Percentiles rank a stretch among this genome's conserved stretches.
These are phyloP conservation scores for Colletotrichum filicis DNA, from an alignment of 2,329 filamentous ascomycete genomes.

Conservation along the genomic window DNA sequence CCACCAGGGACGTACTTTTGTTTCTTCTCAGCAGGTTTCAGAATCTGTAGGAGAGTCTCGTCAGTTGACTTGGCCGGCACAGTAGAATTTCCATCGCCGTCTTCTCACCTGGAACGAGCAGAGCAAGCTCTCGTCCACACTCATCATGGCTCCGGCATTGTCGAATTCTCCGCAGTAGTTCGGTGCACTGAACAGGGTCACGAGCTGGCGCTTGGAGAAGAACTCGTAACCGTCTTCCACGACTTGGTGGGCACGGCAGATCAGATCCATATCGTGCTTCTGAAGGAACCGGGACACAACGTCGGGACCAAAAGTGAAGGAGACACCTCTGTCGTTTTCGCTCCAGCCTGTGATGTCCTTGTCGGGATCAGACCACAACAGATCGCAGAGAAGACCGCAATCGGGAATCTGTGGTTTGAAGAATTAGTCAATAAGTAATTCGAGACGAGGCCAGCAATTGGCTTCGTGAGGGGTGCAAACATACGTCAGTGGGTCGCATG, in stretches of 20 bases:
- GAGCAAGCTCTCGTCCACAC: constrained; percentile 96
- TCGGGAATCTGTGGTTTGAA: constrained; percentile 83
- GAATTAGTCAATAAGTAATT: constrained; percentile 1
- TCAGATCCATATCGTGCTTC: constrained; percentile 99
- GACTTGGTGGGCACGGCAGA: constrained; percentile 98
- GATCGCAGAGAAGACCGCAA: constrained; percentile 95
- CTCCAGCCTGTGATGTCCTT: constrained; percentile 99
- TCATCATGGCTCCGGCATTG: constrained; percentile 99
- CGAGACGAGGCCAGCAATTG: constrained; percentile 8
- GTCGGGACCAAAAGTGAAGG: constrained; percentile 97
- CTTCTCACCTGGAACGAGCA: constrained; percentile 94
- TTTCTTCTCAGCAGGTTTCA: constrained; percentile 99
- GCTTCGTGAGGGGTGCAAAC: constrained; percentile 51
- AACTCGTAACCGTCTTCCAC: constrained; percentile 99
- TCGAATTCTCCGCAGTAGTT: constrained; percentile 99
- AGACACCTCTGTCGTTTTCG: constrained; percentile 98
- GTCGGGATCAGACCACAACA: constrained; percentile 98
- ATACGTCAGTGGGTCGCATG: constrained; percentile 98
- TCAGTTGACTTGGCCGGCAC: constrained; percentile 22
- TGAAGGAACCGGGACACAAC: constrained; percentile 97
- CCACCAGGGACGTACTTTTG: constrained; percentile 96
- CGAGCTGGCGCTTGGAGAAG: constrained; percentile 97
- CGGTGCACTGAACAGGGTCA: constrained; percentile 96
- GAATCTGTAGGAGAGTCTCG: constrained; percentile 71
- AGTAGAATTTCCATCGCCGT: not conserved